phyloP scores from a whole-genome alignment of 2,329 filamentous ascomycete genomes.

The Colletotrichum melonis region DNA sequence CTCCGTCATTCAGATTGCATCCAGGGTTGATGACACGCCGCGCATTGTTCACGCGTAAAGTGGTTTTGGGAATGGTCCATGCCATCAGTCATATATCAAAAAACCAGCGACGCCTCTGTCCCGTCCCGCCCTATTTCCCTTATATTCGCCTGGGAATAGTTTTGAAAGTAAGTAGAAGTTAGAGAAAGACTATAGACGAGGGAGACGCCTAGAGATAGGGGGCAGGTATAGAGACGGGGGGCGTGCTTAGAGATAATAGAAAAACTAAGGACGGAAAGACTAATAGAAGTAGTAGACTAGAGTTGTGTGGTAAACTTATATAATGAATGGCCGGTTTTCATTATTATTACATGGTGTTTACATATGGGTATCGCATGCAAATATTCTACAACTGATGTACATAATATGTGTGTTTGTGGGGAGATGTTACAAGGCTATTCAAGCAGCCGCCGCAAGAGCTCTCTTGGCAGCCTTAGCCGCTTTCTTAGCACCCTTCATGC shows the following conservation, averaged over 20 bases:
- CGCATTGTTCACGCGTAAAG: background rate
- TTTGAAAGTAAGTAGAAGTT: no score
- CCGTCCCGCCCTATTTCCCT: no score
- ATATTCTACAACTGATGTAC: conserved; percentile 2
- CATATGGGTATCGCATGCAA: background rate
- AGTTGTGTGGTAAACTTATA: background rate
- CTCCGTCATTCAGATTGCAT: background rate
- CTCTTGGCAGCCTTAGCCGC: conserved; percentile 55
- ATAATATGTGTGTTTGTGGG: background rate
- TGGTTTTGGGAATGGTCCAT: background rate
- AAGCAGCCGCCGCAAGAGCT: conserved; percentile 4
- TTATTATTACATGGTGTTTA: background rate
- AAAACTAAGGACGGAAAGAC: no score
- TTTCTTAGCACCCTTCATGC: conserved; percentile 75
- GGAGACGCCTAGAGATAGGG: no score
- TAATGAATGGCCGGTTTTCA: background rate
- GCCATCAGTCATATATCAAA: background rate
- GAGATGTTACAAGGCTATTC: background rate
- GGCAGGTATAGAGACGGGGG: no score
- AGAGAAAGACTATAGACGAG: no score
- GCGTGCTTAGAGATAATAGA: no score
- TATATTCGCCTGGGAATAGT: no score
- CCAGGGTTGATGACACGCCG: background rate
- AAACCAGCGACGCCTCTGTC: background rate
- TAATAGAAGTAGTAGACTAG: background rate